Evolutionary conservation across 208 protist species (phyloP).

Genomic region (Herpetomonas samuelpessoai): DNA sequence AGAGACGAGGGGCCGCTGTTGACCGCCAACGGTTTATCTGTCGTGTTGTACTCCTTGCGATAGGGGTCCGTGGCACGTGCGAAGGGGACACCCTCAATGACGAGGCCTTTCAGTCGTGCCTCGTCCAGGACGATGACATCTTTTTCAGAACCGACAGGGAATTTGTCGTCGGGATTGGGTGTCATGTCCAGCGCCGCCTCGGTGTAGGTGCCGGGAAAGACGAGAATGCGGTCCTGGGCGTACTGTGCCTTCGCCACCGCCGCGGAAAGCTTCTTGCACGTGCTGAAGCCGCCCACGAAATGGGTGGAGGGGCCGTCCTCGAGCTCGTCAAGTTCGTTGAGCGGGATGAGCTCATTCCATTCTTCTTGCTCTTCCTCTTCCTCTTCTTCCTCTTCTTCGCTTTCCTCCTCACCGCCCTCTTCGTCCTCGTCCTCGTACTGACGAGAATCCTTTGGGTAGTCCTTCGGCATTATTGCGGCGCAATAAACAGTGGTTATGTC

Average conservation of each 20-base stretch:
- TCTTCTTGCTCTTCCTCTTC: slow-evolving; percentile 71
- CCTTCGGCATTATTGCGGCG: slow-evolving; percentile 41
- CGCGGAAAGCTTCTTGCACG: slow-evolving; percentile 40
- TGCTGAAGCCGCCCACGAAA: slow-evolving; percentile 78
- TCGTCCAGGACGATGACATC: slow-evolving; percentile 55
- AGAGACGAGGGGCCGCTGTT: not conserved
- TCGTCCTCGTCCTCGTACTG: slow-evolving; percentile 44
- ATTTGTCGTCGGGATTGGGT: not conserved
- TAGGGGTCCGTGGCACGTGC: slow-evolving; percentile 29
- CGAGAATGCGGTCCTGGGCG: slow-evolving; percentile 64
- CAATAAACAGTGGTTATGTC: too few species aligned
- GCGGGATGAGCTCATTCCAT: slow-evolving; percentile 56
- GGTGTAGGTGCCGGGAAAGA: slow-evolving; percentile 67
- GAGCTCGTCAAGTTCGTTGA: slow-evolving; percentile 46
- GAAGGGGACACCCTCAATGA: slow-evolving; percentile 59
- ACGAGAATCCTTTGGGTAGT: slow-evolving; percentile 31
- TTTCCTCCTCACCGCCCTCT: slow-evolving; percentile 60
- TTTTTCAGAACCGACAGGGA: not conserved
- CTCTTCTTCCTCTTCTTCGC: slow-evolving; percentile 74
- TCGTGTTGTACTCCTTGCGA: slow-evolving; percentile 7
- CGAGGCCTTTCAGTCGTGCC: slow-evolving; percentile 39
- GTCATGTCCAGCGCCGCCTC: slow-evolving; percentile 1
- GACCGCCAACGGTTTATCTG: not conserved
- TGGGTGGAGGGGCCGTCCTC: slow-evolving; percentile 77
- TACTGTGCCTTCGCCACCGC: slow-evolving; percentile 44